Conservation (phyloP, 1,284 basidiomycete species). For the Rhodotorula sp. region DNA sequence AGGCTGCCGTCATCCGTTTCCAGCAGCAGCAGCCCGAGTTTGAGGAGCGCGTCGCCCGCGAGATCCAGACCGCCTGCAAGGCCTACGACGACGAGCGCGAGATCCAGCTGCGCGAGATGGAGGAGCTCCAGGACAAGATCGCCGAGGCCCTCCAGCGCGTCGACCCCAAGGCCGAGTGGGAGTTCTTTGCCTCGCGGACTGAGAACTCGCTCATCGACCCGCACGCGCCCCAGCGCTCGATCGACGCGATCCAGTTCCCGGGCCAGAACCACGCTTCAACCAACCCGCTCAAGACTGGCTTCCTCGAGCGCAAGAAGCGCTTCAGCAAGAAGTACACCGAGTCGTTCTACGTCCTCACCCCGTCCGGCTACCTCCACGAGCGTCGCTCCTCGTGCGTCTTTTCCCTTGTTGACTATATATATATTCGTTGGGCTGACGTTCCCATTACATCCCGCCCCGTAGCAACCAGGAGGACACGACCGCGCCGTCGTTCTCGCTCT, state of each 20-base stretch:
- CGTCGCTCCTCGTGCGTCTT: constrained; percentile 18
- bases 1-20: constrained; percentile 40
- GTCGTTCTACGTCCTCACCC: constrained; percentile 44
- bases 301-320: constrained; percentile 45
- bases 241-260: constrained; percentile 42
- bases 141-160: constrained; percentile 39
- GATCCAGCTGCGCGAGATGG: constrained; percentile 22
- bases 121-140: constrained; percentile 35
- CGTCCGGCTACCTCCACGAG: constrained; percentile 46
- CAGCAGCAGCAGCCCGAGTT: constrained; percentile 39
- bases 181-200: constrained; percentile 23
- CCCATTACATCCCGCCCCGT: not conserved
- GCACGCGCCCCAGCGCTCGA: constrained; percentile 38
- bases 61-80: constrained; percentile 32
- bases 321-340: constrained; percentile 44
- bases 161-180: constrained; percentile 35
- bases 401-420: rapidly evolving
- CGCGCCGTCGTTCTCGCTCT: constrained; percentile 44
- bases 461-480: constrained; percentile 38
- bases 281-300: constrained; percentile 39
- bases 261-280: constrained; percentile 42
- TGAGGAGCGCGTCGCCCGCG: constrained; percentile 37
- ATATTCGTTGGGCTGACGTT: not conserved
- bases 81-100: constrained; percentile 37
- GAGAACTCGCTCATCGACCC: constrained; percentile 37